These are phyloP conservation scores for Psilocybe tampanensis DNA, from an alignment of 768 basidiomycete genomes.

Conservation along the genomic window DNA sequence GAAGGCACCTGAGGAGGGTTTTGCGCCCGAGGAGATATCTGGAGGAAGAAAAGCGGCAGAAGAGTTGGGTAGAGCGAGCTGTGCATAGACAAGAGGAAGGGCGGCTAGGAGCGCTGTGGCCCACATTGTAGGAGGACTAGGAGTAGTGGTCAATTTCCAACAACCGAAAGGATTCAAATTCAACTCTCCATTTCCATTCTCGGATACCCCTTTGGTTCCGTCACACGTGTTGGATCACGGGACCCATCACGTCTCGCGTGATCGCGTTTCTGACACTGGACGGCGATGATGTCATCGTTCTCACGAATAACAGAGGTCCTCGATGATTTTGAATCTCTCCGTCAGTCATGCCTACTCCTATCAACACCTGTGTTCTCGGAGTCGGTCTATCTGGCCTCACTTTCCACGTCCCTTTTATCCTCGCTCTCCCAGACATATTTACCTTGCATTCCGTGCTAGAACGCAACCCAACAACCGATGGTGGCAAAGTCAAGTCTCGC, in stretches of 20 bases:
- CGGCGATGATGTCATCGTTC: not conserved
- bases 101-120: slow-evolving; percentile 23
- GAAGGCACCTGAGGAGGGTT: slow-evolving; percentile 40
- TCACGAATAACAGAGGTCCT: no score
- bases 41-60: slow-evolving; percentile 59
- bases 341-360: slow-evolving; percentile 44
- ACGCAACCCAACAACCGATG: slow-evolving; percentile 60
- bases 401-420: slow-evolving; percentile 82
- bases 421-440: slow-evolving; percentile 71
- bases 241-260: slow-evolving; percentile 11
- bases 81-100: slow-evolving; percentile 39
- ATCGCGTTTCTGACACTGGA: slow-evolving; percentile 7
- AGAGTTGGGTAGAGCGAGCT: slow-evolving; percentile 64
- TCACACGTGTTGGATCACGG: slow-evolving; percentile 13
- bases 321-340: not conserved
- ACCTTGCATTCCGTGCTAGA: slow-evolving; percentile 75
- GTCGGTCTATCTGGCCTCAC: slow-evolving; percentile 77
- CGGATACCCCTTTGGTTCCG: not conserved
- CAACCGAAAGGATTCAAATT: slow-evolving; percentile 15
- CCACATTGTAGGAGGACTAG: slow-evolving; percentile 20
- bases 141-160: slow-evolving; percentile 10
- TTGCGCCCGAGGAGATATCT: slow-evolving; percentile 55
- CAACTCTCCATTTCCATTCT: slow-evolving; percentile 18
- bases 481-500: slow-evolving; percentile 65
- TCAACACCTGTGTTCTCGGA: slow-evolving; percentile 73